A percentile compares a stretch with the other conserved stretches of the same genome.
phyloP scores from a whole-genome alignment of 768 basidiomycete genomes.

The Leccinum imitatum region DNA sequence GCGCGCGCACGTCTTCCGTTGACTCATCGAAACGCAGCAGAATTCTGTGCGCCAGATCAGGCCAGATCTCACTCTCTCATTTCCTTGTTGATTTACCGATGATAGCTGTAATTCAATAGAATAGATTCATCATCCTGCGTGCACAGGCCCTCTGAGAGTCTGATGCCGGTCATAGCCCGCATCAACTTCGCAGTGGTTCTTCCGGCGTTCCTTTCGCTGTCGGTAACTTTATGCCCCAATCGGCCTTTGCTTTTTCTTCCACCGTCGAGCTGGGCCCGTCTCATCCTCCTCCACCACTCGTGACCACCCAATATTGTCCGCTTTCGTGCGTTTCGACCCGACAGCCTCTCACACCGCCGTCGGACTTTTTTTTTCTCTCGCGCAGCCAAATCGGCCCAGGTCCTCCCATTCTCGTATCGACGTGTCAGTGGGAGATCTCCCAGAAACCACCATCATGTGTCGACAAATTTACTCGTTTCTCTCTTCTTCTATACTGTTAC shows the following conservation, averaged over 20 bases:
- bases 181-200: conserved; percentile 25
- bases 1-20: conserved; percentile 17
- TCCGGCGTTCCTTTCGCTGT: conserved; percentile 24
- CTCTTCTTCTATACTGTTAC: conserved; percentile 5
- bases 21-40: conserved; percentile 21
- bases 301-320: not conserved
- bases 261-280: conserved; percentile 3
- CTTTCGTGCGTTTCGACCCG: conserved; percentile 2
- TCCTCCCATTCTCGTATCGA: conserved; percentile 1
- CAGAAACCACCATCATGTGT: conserved; percentile 15
- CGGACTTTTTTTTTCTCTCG: conserved; percentile 9
- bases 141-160: conserved; percentile 11
- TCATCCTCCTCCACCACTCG: not conserved
- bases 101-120: conserved; percentile 23
- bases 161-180: conserved; percentile 22
- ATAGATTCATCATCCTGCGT: conserved; percentile 14
- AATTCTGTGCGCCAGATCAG: conserved; percentile 16
- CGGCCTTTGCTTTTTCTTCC: conserved; percentile 9
- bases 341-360: conserved; percentile 23
- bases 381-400: conserved; percentile 22
- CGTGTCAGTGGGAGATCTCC: conserved; percentile 17
- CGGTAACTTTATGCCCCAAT: conserved; percentile 30
- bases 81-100: conserved; percentile 29
- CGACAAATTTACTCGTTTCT: conserved; percentile 10
- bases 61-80: conserved; percentile 22